Evolutionary conservation across 228 moss, liverwort and hornwort species (phyloP), one percentile per base, ranked within the genome.

Genomic region (Sphagnum fallax): DNA sequence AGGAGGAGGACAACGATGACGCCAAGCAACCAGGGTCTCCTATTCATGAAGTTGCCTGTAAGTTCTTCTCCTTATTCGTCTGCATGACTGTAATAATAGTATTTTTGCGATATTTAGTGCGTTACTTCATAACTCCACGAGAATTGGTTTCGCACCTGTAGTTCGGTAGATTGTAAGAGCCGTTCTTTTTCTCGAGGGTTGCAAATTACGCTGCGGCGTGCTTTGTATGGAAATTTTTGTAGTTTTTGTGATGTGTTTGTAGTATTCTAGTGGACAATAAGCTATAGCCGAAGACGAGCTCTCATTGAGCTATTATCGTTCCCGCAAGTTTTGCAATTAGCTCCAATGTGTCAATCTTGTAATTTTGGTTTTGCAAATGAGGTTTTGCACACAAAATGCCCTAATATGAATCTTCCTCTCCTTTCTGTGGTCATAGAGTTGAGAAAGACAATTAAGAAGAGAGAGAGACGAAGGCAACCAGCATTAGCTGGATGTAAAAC

Each of bases 21-120:
- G 32, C 52, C 59, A 11, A 60, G 59, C 59, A 15, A 2, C 1
- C 59, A 60, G 59, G 2, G 1, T 32, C 32, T 3, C 32, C 15
- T 11, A 61, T 10, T 5, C 67, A 74, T 60, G 62, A 15, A 16
- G 72, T 55, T 61, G 60, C 71, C 6, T 62, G 81, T 82, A 55
- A 69, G 75, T 75, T 62, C 4, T 60, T 60, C 11, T 60, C 59
- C 15, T 1, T 11, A 60, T 11, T 60, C 15, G 2, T 60, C 2
- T 60, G 15, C 11, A 15, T 1, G 12, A 11, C 11, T 60, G 11
- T 60, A 15, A 2, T 60, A 11, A 1, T 11, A 11, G 59, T 15
- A 60, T 60, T 11, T 2, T 60, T 1, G 15, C 15, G 59, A 32
- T 32, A 32, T 32, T 32, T 32, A 2, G 1, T 32, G 32, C 32